Evolutionary conservation across 1,139 yeast genomes (phyloP).

Genomic region (Meyerozyma sp.): DNA sequence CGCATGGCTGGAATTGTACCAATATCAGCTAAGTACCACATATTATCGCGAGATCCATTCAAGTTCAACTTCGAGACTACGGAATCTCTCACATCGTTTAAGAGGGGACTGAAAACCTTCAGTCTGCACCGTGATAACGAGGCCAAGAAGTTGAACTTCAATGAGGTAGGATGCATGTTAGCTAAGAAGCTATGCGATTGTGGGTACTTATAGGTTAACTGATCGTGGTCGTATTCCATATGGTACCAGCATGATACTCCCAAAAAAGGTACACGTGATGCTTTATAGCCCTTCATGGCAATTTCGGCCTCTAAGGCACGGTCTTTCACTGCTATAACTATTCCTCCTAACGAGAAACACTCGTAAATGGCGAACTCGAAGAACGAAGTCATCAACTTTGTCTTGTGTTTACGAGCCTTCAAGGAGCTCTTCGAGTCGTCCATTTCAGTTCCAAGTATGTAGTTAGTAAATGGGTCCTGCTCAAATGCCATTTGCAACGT

Average conservation of each 20-base stretch:
- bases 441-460: constrained; percentile 28
- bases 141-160: constrained; percentile 31
- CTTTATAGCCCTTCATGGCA: constrained; percentile 15
- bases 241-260: constrained; percentile 38
- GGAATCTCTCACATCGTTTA: constrained; percentile 27
- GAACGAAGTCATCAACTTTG: constrained; percentile 31
- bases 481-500: constrained; percentile 36
- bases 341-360: constrained; percentile 28
- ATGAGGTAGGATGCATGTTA: constrained; percentile 22
- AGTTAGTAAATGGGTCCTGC: constrained; percentile 38
- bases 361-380: constrained; percentile 35
- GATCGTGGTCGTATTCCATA: constrained; percentile 16
- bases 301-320: constrained; percentile 21
- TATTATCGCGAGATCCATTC: constrained; percentile 11
- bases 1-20: constrained; percentile 37
- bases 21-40: constrained; percentile 39
- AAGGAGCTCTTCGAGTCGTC: constrained; percentile 15
- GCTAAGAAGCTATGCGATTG: constrained; percentile 10
- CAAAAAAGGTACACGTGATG: constrained; percentile 21
- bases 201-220: not conserved
- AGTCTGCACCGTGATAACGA: constrained; percentile 31
- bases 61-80: constrained; percentile 12
- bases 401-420: constrained; percentile 16
- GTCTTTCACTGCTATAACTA: constrained; percentile 30
- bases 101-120: constrained; percentile 30